These are phyloP conservation scores for Neurospora terricola DNA, from an alignment of 495 filamentous ascomycete genomes.

Conservation along the genomic window DNA sequence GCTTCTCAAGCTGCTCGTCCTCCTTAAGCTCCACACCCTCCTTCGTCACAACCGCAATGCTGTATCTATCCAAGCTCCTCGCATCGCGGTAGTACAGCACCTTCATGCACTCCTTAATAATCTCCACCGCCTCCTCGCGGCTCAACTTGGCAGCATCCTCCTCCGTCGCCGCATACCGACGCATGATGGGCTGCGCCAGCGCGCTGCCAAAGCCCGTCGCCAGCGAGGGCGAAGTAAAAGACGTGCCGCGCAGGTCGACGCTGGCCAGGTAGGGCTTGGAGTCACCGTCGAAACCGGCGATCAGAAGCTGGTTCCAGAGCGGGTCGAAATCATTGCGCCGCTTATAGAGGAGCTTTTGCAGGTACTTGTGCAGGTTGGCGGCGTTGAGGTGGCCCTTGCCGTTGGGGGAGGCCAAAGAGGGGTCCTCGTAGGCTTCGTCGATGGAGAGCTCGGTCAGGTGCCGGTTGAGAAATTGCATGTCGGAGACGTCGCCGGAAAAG, in stretches of 20 bases:
- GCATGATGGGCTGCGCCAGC: conserved; percentile 84
- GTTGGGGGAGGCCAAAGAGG: conserved; percentile 21
- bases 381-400: conserved; percentile 56
- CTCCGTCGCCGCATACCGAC: conserved; percentile 73
- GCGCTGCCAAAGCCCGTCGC: conserved; percentile 92
- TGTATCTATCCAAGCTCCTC: conserved; percentile 81
- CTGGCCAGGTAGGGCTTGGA: conserved; percentile 78
- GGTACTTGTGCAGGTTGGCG: conserved; percentile 92
- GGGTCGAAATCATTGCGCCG: conserved; percentile 93
- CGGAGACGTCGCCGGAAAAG: conserved; percentile 89
- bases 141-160: conserved; percentile 56
- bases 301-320: conserved; percentile 89
- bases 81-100: conserved; percentile 97
- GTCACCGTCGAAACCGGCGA: conserved; percentile 75
- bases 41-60: conserved; percentile 78
- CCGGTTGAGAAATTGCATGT: conserved; percentile 97
- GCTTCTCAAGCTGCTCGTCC: conserved; percentile 58
- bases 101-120: conserved; percentile 90
- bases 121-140: conserved; percentile 67
- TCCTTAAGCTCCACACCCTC: conserved; percentile 76
- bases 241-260: conserved; percentile 87
- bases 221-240: conserved; percentile 74
- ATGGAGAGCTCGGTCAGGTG: conserved; percentile 77
- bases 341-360: conserved; percentile 88
- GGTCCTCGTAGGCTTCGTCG: conserved; percentile 70